These are phyloP conservation scores for Kazachstania kunashirensis DNA, from an alignment of 805 yeast genomes.

Conservation along the genomic window DNA sequence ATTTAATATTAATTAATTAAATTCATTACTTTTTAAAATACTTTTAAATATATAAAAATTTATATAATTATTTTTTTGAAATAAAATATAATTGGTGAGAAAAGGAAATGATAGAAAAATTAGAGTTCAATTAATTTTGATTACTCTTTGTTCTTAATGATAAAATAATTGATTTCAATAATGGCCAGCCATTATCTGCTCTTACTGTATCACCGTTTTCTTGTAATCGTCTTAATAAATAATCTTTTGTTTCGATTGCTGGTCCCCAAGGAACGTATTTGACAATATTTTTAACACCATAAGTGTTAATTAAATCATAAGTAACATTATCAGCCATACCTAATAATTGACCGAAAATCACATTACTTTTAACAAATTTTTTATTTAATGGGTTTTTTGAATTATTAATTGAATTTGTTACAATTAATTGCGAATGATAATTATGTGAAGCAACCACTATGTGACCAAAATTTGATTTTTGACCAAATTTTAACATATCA, in stretches of 20 bases:
- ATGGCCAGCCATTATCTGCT: constrained; percentile 69
- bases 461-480: constrained; percentile 52
- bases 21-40: no score
- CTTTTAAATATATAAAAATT: background rate
- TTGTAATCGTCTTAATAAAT: constrained; percentile 78
- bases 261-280: constrained; percentile 99
- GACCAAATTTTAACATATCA: constrained; percentile 39
- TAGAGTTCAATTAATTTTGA: background rate
- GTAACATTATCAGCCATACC: constrained; percentile 95
- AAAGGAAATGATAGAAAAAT: background rate
- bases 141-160: constrained; percentile 17
- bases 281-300: constrained; percentile 64
- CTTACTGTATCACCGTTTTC: constrained; percentile 95
- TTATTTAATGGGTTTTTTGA: constrained; percentile 13
- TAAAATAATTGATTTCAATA: constrained; percentile 44
- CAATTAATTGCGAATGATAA: constrained; percentile 62
- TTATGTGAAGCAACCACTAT: constrained; percentile 90
- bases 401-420: constrained; percentile 44
- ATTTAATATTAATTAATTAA: no score
- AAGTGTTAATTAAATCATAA: constrained; percentile 54
- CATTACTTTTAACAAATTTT: constrained; percentile 51
- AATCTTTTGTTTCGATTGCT: constrained; percentile 85
- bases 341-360: constrained; percentile 79
- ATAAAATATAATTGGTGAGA: background rate
- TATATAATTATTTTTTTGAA: background rate